Evolutionary conservation across 2,329 filamentous ascomycete species (phyloP), one percentile per base, ranked within the genome.

Genomic region (Davidsoniella virescens): DNA sequence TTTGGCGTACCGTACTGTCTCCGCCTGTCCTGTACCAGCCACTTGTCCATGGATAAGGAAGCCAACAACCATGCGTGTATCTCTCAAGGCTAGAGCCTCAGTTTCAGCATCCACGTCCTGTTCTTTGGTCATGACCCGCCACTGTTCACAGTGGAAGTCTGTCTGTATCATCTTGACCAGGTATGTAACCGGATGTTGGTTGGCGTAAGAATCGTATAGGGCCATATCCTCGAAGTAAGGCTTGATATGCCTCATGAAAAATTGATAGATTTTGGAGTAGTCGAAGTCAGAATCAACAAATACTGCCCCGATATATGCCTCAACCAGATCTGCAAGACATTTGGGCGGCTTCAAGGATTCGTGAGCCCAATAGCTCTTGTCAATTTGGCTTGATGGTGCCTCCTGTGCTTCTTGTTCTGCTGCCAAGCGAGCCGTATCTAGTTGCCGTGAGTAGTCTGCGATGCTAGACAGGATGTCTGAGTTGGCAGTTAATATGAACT

Each of bases 251-350:
- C 59, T 61, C n/a, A 76, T 65, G 64, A 94, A 95, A 65, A 98
- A 96, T 0, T 61, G 61, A 55, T 83, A 76, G 1, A 96, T 82
- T 16, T 79, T 70, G 10, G 63, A 62, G 63, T 82, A 95, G 59
- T 92, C 68, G 65, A 90, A 96, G 43, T 73, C 70, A 0, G 85
- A 83, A 63, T 98, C 92, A 9, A 98, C 83, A 61, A 96, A 96
- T 18, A 95, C 72, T 17, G 90, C 90, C 1, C 87, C 92, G 2
- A 95, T 67, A 58, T 87, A 92, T 0, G 90, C 78, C 69, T 98
- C 92, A 3, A 96, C 71, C 37, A 94, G 76, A 62, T 98, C 92
- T 0, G 88, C 78, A 5, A 96, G 75, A 49, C 67, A 72, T 59
- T 92, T 92, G 7, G 84, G 84, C 1, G 83, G 79, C 39, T 75